phyloP scores from a whole-genome alignment of 352 stramenopile species.

The Globisporangium parvum region DNA sequence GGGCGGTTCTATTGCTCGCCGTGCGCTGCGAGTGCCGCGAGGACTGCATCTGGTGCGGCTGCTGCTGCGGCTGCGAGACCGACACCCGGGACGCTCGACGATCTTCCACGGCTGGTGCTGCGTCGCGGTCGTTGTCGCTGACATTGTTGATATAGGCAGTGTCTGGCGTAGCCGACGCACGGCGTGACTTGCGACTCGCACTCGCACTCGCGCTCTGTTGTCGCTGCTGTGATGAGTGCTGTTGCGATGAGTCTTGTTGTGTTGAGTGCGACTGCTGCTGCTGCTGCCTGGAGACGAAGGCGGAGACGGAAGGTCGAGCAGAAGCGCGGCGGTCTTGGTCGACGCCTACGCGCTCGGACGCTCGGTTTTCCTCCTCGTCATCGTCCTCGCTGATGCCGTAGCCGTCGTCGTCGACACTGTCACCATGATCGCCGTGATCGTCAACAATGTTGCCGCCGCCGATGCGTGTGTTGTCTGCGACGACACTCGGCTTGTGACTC shows the following conservation, averaged over 20 bases:
- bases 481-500: background rate
- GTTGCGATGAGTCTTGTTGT: no score
- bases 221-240: constrained; percentile 1
- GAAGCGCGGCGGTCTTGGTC: constrained; percentile 1
- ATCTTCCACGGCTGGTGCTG: background rate
- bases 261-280: constrained; percentile 2
- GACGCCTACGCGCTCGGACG: background rate
- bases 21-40: background rate
- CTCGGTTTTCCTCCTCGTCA: background rate
- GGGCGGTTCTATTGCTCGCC: no score
- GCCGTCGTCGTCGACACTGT: background rate
- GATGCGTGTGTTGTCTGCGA: no score
- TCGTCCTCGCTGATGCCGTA: background rate
- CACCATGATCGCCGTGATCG: background rate
- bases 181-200: constrained; percentile 1
- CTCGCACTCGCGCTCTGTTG: background rate
- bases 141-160: background rate
- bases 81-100: background rate
- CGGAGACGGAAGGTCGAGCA: background rate
- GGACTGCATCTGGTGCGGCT: background rate
- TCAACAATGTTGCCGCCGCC: no score
- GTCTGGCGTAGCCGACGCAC: background rate
- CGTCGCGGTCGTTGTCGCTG: background rate
- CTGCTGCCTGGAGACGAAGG: background rate
- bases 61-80: background rate